Conservation (phyloP, 352 stramenopile species). For the Aphanomyces cochlioides region DNA sequence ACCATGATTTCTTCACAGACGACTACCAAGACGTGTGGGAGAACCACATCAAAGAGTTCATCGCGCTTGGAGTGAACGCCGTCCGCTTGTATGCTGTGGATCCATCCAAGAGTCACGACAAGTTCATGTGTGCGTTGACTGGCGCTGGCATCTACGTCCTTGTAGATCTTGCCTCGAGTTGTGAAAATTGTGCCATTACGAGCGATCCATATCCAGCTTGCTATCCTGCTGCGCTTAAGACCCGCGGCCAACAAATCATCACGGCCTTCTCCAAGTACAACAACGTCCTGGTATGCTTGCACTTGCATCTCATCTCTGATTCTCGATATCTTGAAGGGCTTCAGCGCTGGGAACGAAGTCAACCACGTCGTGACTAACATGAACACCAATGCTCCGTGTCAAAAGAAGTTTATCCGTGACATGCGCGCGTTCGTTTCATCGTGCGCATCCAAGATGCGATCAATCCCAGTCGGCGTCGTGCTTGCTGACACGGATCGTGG, state of each 20-base stretch:
- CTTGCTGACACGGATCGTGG: conserved; percentile 60
- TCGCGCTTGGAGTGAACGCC: conserved; percentile 61
- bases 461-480: conserved; percentile 72
- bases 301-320: neutral
- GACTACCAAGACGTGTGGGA: conserved; percentile 62
- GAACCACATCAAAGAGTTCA: conserved; percentile 63
- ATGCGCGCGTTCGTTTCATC: conserved; percentile 71
- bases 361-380: conserved; percentile 58
- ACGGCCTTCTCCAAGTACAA: conserved; percentile 73
- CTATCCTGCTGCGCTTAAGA: conserved; percentile 67
- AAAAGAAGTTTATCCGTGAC: conserved; percentile 87
- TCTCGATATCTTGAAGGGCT: conserved; percentile 31
- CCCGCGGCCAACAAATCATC: conserved; percentile 75
- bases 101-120: conserved; percentile 57
- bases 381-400: conserved; percentile 70
- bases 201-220: conserved; percentile 45
- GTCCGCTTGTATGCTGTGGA: conserved; percentile 84
- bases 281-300: conserved; percentile 39
- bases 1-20: conserved; percentile 80
- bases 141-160: conserved; percentile 72
- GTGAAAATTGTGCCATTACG: conserved; percentile 62
- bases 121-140: conserved; percentile 83
- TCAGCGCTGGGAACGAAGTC: conserved; percentile 77
- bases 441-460: conserved; percentile 49
- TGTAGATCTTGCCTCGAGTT: conserved; percentile 61